A percentile compares a stretch with the other conserved stretches of the same genome.
Conservation (phyloP, 2,329 filamentous ascomycete species). For the Fusarium caatingaense region DNA sequence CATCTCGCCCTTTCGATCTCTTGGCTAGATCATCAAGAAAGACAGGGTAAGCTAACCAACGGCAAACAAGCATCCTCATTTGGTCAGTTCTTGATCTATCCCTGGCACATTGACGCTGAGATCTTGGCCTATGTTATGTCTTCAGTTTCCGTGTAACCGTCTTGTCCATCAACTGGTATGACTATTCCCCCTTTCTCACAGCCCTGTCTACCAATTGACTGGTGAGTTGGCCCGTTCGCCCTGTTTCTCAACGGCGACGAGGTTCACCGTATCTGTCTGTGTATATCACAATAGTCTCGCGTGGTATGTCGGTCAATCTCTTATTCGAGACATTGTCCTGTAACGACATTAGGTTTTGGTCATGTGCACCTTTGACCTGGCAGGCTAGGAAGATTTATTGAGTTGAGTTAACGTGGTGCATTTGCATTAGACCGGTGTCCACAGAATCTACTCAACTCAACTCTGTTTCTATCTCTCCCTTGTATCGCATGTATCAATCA, state of each 20-base stretch:
- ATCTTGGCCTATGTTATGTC: constrained; percentile 24
- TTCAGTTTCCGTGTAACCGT: constrained; percentile 26
- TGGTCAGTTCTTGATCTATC: constrained; percentile 7
- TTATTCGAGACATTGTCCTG: constrained; percentile 27
- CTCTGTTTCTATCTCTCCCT: constrained; percentile 12
- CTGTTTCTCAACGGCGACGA: constrained; percentile 26
- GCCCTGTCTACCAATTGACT: constrained; percentile 35
- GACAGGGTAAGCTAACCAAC: constrained; percentile 26
- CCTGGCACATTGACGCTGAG: constrained; percentile 29
- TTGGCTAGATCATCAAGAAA: constrained; percentile 17
- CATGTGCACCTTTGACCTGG: constrained; percentile 26
- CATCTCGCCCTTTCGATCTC: constrained; percentile 24
- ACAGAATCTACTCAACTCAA: constrained; percentile 3
- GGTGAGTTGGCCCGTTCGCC: constrained; percentile 40
- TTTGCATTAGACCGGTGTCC: constrained; percentile 34
- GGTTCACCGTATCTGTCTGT: constrained; percentile 34
- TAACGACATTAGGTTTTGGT: constrained; percentile 33
- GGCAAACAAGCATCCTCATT: constrained; percentile 20
- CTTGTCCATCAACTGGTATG: constrained; percentile 32
- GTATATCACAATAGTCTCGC: constrained; percentile 30
- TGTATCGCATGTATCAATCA: constrained; percentile 32
- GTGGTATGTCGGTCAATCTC: constrained; percentile 42
- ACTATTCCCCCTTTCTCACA: constrained; percentile 27
- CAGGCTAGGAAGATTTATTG: constrained; percentile 24
- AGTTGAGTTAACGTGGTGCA: constrained; percentile 34